Evolutionary conservation across 305 asterid genomes (phyloP).

Genomic region (Fraxinus nigra): DNA sequence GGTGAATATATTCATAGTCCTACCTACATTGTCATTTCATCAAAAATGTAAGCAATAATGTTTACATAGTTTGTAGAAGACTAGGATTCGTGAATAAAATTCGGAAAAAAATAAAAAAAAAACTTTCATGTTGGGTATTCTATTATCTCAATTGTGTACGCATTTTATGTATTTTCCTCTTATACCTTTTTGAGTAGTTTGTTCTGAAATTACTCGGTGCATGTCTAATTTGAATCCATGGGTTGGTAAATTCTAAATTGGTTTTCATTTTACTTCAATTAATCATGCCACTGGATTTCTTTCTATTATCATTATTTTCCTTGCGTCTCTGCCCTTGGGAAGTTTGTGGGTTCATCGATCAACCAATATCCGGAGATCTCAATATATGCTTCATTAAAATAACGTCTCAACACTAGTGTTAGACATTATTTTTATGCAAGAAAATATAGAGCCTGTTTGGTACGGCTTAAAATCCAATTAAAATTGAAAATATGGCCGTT

Average conservation of each 20-base stretch:
- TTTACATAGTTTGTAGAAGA: slow-evolving; percentile 23
- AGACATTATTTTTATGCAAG: neutral
- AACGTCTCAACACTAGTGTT: neutral
- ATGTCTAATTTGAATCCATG: neutral
- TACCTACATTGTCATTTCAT: slow-evolving; percentile 17
- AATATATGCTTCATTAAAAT: neutral
- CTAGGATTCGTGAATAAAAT: slow-evolving; percentile 30
- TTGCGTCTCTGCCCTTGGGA: neutral
- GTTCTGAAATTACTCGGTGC: neutral
- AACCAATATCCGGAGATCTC: neutral
- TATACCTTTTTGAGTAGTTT: neutral
- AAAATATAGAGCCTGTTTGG: neutral
- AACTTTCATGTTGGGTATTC: slow-evolving; percentile 26
- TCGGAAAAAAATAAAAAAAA: slow-evolving; percentile 3
- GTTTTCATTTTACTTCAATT: neutral
- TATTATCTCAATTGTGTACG: neutral
- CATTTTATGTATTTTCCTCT: neutral
- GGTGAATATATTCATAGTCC: neutral
- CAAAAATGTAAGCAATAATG: slow-evolving; percentile 16
- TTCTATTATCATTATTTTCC: neutral
- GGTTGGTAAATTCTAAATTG: neutral
- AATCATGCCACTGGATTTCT: neutral
- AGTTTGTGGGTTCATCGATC: neutral
- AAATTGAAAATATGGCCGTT: no score
- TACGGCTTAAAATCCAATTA: no score